A percentile compares a stretch with the other conserved stretches of the same genome.
These are phyloP conservation scores for Erodium maritimum DNA, from an alignment of 345 rosid genomes.

Conservation along the genomic window DNA sequence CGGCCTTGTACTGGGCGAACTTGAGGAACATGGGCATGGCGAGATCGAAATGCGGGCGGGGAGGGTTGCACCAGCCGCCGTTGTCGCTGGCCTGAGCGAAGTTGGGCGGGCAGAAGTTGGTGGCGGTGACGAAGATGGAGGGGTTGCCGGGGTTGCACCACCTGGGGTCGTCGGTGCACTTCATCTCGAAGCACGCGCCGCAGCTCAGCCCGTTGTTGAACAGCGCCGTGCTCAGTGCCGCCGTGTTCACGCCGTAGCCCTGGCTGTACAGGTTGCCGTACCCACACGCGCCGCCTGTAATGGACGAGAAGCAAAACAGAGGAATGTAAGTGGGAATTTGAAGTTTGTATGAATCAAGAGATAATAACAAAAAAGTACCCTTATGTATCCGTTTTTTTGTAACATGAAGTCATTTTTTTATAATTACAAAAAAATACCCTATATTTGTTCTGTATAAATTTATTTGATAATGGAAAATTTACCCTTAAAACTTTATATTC, in stretches of 20 bases:
- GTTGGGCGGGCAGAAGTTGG: conserved; percentile 96
- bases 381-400: no score
- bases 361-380: no score
- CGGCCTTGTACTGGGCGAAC: conserved; percentile 84
- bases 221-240: conserved; percentile 84
- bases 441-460: no score
- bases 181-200: conserved; percentile 86
- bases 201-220: conserved; percentile 89
- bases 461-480: no score
- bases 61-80: conserved; percentile 99
- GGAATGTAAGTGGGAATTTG: no score
- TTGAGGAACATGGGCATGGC: conserved; percentile 99
- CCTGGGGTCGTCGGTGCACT: conserved; percentile 56
- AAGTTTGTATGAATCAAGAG: no score
- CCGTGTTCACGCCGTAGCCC: conserved; percentile 92
- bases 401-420: no score
- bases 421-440: no score
- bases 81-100: conserved; percentile 65
- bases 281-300: conserved; percentile 90
- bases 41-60: conserved; percentile 90
- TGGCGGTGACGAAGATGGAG: conserved; percentile 69
- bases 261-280: conserved; percentile 92
- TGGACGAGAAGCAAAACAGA: background rate
- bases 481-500: no score
- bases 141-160: conserved; percentile 87